Conservation (phyloP, 306 rosid species). For the Cucumis cinereus region DNA sequence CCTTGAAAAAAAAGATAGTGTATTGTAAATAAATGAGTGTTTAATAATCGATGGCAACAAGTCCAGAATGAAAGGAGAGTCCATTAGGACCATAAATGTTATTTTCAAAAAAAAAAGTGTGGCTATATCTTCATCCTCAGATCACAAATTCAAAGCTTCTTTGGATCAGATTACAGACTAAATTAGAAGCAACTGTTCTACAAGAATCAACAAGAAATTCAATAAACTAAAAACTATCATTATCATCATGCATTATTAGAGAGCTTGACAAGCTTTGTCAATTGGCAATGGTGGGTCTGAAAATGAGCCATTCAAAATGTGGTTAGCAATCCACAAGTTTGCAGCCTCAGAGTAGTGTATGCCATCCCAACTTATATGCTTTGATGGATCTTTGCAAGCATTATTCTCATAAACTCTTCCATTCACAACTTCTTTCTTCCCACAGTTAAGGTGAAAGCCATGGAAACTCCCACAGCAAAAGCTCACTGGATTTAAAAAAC, state of each 20-base stretch:
- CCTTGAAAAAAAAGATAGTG: neutral
- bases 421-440: conserved; percentile 43
- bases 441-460: conserved; percentile 51
- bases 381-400: conserved; percentile 59
- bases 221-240: neutral
- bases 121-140: neutral
- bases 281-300: conserved; percentile 62
- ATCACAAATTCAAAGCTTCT: neutral
- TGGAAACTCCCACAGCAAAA: conserved; percentile 75
- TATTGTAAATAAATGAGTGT: neutral
- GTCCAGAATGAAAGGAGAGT: neutral
- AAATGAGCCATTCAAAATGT: conserved; percentile 39
- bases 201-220: neutral
- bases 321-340: conserved; percentile 45
- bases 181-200: neutral
- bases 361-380: conserved; percentile 78
- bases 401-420: conserved; percentile 61
- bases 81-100: neutral
- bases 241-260: neutral
- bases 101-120: neutral
- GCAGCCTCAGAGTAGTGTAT: conserved; percentile 81
- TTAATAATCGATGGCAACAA: neutral
- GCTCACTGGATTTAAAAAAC: conserved; percentile 57
- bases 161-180: neutral
- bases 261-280: conserved; percentile 37